Conservation (phyloP, 1,284 basidiomycete species). For the Meira nashicola region DNA sequence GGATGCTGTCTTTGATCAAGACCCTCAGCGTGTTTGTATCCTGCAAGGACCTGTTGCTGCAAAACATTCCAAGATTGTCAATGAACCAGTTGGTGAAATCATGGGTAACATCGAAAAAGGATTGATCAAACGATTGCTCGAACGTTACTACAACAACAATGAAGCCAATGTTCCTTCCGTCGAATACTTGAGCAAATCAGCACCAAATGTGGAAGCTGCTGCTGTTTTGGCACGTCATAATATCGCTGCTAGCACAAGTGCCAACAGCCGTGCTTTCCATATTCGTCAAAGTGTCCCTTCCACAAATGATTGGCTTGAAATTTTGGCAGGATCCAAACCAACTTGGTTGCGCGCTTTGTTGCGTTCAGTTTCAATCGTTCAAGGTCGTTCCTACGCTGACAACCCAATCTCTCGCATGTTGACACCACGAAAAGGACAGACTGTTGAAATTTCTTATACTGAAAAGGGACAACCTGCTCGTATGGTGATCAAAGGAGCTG, state of each 20-base stretch:
- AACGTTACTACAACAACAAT: slow-evolving; percentile 75
- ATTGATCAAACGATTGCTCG: slow-evolving; percentile 75
- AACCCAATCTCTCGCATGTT: slow-evolving; percentile 86
- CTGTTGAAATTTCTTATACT: slow-evolving; percentile 62
- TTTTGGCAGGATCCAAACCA: slow-evolving; percentile 72
- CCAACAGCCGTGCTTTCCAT: slow-evolving; percentile 57
- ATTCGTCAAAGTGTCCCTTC: slow-evolving; percentile 27
- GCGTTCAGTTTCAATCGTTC: slow-evolving; percentile 67
- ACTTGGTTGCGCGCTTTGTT: slow-evolving; percentile 84
- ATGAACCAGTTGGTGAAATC: slow-evolving; percentile 87
- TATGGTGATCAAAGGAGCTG: slow-evolving; percentile 68
- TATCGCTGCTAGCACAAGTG: slow-evolving; percentile 54
- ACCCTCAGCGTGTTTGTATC: slow-evolving; percentile 90
- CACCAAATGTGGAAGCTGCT: slow-evolving; percentile 54
- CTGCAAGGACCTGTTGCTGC: slow-evolving; percentile 93
- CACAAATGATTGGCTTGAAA: slow-evolving; percentile 71
- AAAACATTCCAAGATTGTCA: slow-evolving; percentile 78
- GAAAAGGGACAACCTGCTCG: slow-evolving; percentile 57
- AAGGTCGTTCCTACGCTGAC: slow-evolving; percentile 63
- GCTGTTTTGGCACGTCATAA: slow-evolving; percentile 52
- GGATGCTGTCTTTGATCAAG: slow-evolving; percentile 92
- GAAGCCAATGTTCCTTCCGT: slow-evolving; percentile 70
- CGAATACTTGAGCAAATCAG: slow-evolving; percentile 74
- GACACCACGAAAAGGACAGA: slow-evolving; percentile 73
- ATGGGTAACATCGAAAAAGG: slow-evolving; percentile 77